Conservation (phyloP, 2,329 filamentous ascomycete species). For the Ascochyta fabae region DNA sequence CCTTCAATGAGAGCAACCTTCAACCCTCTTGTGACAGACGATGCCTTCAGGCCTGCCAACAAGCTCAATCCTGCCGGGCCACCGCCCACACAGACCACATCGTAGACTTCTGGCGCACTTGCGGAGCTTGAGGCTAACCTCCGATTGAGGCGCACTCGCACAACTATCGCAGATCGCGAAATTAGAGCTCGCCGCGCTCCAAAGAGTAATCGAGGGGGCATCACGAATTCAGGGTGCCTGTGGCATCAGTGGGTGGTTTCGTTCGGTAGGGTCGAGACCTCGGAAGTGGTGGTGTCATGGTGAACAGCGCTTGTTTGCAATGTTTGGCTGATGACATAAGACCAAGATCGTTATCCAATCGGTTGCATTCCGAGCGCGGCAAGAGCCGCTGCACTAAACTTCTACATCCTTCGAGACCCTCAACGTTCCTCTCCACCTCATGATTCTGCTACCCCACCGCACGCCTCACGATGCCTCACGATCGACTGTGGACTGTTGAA, state of each 20-base stretch:
- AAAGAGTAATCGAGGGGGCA: slow-evolving; percentile 42
- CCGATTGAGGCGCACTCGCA: slow-evolving; percentile 27
- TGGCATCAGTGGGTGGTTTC: slow-evolving; percentile 28
- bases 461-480: not conserved
- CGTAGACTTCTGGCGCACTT: slow-evolving; percentile 74
- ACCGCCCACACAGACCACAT: slow-evolving; percentile 90
- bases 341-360: slow-evolving; percentile 8
- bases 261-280: slow-evolving; percentile 16
- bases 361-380: slow-evolving; percentile 9
- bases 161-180: slow-evolving; percentile 20
- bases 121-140: slow-evolving; percentile 44
- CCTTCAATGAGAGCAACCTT: slow-evolving; percentile 89
- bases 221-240: slow-evolving; percentile 28
- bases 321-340: slow-evolving; percentile 30
- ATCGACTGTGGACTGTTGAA: not conserved
- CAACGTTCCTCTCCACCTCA: not conserved
- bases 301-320: slow-evolving; percentile 24
- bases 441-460: not conserved
- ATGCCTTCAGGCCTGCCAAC: slow-evolving; percentile 60
- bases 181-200: slow-evolving; percentile 25
- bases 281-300: slow-evolving; percentile 36
- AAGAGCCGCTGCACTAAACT: slow-evolving; percentile 9
- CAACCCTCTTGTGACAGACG: slow-evolving; percentile 75
- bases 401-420: slow-evolving; percentile 7
- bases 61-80: slow-evolving; percentile 85